Base-by-base conservation (phyloP, 2,329 filamentous ascomycete species). In the Epicoccum nigrum region DNA sequence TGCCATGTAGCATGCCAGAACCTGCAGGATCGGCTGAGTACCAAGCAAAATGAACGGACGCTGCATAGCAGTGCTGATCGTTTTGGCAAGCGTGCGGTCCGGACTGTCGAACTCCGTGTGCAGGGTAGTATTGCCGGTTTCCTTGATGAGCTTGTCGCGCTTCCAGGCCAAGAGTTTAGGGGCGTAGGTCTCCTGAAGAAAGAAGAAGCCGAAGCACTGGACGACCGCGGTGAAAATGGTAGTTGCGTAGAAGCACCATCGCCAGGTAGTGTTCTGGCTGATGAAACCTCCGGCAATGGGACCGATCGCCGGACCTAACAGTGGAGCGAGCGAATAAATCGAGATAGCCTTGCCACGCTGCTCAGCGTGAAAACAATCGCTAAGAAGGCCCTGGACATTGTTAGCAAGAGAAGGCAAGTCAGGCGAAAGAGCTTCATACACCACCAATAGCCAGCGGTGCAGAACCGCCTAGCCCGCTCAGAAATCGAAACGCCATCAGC, bases 201-300 rank as follows among this genome's bases (percentile, higher is more conserved):
- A 80, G 67, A 86, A 81, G 40, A 89, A 69, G 4, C 87, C 87
- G 7, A 81, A 73, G 9, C 80, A 52, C 65, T 89, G 86, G 42
- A 90, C 81, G 11, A 83, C 51, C 1, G 78, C 86, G 49, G 85
- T 83, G 19, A 77, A 76, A 49, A 90, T 86, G 1, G 84, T 83
- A 0, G 85, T 87, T 0, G 83, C 78, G 73, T 82, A 89, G 74
- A 90, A 91, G 7, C 84, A 82, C 88, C 88, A 91, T 31, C 87
- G 80, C 88, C 88, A 91, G 1, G 81, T 84, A 7, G 80, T 83
- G 55, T 81, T 76, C 60, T 86, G 74, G 0, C 84, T 78, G 19
- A 89, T 84, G 65, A 85, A 89, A 0, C 83, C 86, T 8, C 86
- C 86, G 0, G 81, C 80, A 2, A 89, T 83, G 0, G 86, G 87